Conservation (phyloP, 2,329 filamentous ascomycete genomes). For the Plenodomus tracheiphilus region DNA sequence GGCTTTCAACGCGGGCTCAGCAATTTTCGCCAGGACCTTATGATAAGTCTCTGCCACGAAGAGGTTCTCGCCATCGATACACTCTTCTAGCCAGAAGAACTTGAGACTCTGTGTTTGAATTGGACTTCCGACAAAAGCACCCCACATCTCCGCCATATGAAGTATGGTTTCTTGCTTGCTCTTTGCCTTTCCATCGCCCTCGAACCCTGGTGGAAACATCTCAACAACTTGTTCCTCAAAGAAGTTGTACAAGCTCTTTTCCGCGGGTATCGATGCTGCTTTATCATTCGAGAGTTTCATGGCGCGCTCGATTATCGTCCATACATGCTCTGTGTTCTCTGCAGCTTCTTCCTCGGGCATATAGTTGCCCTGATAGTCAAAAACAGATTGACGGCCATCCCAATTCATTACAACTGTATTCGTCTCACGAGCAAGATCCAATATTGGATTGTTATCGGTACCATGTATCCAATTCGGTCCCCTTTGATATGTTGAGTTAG, state of each 20-base stretch:
- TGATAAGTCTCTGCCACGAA: slow-evolving; percentile 65
- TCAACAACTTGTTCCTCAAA: slow-evolving; percentile 55
- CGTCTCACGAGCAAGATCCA: slow-evolving; percentile 67
- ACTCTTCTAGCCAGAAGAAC: slow-evolving; percentile 79
- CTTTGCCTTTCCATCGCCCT: slow-evolving; percentile 43
- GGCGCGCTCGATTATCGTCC: slow-evolving; percentile 69
- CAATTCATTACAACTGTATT: slow-evolving; percentile 57
- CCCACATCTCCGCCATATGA: slow-evolving; percentile 67
- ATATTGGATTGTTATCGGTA: slow-evolving; percentile 69
- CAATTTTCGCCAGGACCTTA: slow-evolving; percentile 62
- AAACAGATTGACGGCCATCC: slow-evolving; percentile 59
- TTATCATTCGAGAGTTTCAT: slow-evolving; percentile 68
- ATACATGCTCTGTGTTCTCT: slow-evolving; percentile 58
- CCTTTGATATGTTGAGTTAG: slow-evolving; percentile 35
- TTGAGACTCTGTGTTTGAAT: slow-evolving; percentile 69
- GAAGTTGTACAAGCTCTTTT: slow-evolving; percentile 61
- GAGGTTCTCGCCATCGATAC: slow-evolving; percentile 70
- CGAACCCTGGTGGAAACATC: slow-evolving; percentile 41
- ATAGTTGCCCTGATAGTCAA: slow-evolving; percentile 59
- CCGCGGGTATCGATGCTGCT: slow-evolving; percentile 55
- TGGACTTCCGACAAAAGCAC: slow-evolving; percentile 69
- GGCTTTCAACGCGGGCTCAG: slow-evolving; percentile 61
- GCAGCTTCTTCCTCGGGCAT: slow-evolving; percentile 49
- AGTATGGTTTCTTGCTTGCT: slow-evolving; percentile 55
- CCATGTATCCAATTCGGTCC: slow-evolving; percentile 85